Conservation (phyloP, 441 rosid genomes). For the Gossypium davidsonii region DNA sequence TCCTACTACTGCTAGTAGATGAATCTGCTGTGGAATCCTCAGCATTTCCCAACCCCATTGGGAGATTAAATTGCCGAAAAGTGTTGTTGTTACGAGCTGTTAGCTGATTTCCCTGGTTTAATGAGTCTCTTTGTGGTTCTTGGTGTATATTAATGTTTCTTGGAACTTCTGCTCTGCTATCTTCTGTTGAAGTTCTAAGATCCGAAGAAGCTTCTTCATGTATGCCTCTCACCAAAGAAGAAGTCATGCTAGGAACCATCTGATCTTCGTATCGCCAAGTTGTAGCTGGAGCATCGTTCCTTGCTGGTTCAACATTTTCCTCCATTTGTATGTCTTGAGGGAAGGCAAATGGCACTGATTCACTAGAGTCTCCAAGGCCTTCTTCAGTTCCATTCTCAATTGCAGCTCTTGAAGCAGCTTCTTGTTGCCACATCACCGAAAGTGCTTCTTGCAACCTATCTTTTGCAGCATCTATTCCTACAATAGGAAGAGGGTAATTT, state of each 20-base stretch:
- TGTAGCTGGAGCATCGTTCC: conserved; percentile 39
- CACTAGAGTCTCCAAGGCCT: conserved; percentile 93
- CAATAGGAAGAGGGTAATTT: conserved; percentile 84
- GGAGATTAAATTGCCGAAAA: conserved; percentile 35
- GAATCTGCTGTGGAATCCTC: conserved; percentile 93
- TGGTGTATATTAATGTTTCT: conserved; percentile 43
- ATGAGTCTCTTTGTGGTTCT: conserved; percentile 41
- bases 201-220: conserved; percentile 63
- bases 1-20: conserved; percentile 59
- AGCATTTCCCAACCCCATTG: conserved; percentile 35
- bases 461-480: conserved; percentile 78
- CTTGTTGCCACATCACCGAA: conserved; percentile 84
- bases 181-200: conserved; percentile 42
- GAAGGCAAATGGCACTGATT: conserved; percentile 52
- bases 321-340: conserved; percentile 79
- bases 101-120: conserved; percentile 33
- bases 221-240: conserved; percentile 63
- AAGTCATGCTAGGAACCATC: conserved; percentile 93
- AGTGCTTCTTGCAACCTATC: conserved; percentile 80
- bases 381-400: conserved; percentile 88
- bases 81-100: conserved; percentile 25
- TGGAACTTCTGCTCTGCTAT: conserved; percentile 82
- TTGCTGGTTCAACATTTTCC: conserved; percentile 58
- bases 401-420: conserved; percentile 90
- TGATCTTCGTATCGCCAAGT: conserved; percentile 68